These are phyloP conservation scores for Yamadazyma diospyri DNA, from an alignment of 1,139 yeast genomes.

Conservation along the genomic window DNA sequence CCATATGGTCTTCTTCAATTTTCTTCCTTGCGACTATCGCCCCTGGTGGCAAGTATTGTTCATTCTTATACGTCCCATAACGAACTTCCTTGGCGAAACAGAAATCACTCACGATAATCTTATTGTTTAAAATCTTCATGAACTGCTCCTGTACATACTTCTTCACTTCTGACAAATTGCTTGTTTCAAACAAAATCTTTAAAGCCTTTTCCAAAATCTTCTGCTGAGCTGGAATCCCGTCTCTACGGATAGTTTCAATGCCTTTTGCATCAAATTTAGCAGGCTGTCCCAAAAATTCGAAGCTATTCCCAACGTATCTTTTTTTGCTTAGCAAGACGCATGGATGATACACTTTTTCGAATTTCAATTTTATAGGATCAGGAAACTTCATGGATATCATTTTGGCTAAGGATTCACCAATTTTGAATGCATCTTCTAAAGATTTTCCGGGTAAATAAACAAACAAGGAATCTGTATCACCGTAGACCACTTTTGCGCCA, in stretches of 20 bases:
- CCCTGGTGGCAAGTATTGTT: slow-evolving; percentile 79
- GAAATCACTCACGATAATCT: slow-evolving; percentile 72
- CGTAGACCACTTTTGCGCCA: slow-evolving; percentile 94
- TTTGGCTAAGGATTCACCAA: slow-evolving; percentile 69
- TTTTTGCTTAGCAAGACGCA: slow-evolving; percentile 80
- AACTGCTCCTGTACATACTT: slow-evolving; percentile 63
- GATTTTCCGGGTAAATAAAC: slow-evolving; percentile 85
- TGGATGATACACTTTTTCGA: slow-evolving; percentile 92
- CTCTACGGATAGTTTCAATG: slow-evolving; percentile 88
- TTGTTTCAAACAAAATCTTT: slow-evolving; percentile 65
- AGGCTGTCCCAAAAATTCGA: slow-evolving; percentile 53
- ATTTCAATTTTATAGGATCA: slow-evolving; percentile 75
- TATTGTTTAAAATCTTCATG: slow-evolving; percentile 55
- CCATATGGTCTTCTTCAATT: slow-evolving; percentile 61
- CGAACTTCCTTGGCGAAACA: slow-evolving; percentile 91
- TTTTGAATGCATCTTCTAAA: slow-evolving; percentile 67
- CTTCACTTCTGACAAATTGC: slow-evolving; percentile 69
- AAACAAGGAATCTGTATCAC: slow-evolving; percentile 93
- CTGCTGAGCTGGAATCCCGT: slow-evolving; percentile 91
- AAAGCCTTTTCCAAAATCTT: slow-evolving; percentile 72
- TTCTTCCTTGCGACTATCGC: slow-evolving; percentile 71
- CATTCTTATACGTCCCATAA: slow-evolving; percentile 76
- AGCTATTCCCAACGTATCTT: slow-evolving; percentile 82
- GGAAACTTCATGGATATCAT: slow-evolving; percentile 68
- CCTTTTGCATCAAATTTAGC: slow-evolving; percentile 88